Base-by-base conservation (phyloP, 306 rosid genomes). In the Citrullus amarus region DNA sequence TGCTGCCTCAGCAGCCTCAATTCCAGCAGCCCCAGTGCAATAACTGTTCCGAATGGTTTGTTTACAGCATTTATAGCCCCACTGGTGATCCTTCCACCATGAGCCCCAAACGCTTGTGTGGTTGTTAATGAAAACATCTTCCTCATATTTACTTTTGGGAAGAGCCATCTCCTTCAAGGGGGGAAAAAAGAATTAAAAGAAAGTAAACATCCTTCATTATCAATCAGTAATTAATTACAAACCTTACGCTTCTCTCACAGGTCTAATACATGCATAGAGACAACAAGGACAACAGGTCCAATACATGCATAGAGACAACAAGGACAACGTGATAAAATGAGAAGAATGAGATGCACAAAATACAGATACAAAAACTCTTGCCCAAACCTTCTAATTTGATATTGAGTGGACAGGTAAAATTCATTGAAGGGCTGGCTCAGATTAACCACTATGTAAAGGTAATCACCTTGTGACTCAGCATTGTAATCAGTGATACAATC, bases 21-120 rank as follows among this genome's bases (percentile, higher is more conserved):
- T 89, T 73, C 89, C 90, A 46, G 90, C 90, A 1, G 79, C 86
- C 32, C 91, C 89, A 9, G 90, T 89, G 84, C 93, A 87, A 51
- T 91, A 87, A 79, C 91, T 87, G 46, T 87, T 91, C 10, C 81
- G 72, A 48, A 86, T 76, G 5, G 87, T 85, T 55, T 89, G 93
- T 75, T 85, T 86, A 14, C 93, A 89, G 71, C 93, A 89, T 75
- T 80, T 86, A 66, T 86, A 90, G 46, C 91, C 96, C 93, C 96
- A 91, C n/a, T 89, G 92, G 68, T 88, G 87, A 74, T 86, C 96
- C 83, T 85, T 88, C 96, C 96, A 88, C 93, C 96, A 88, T 1
- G 93, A 91, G 3, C 90, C 93, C 91, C 90, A 89, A 5, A 89
- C 87, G 32, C 85, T 78, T 3, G 85, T 87, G 80, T 91, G 90